Evolutionary conservation across 1,139 yeast genomes (phyloP), one percentile per base, ranked within the genome.

Genomic region (Geotrichum macrosporum): DNA sequence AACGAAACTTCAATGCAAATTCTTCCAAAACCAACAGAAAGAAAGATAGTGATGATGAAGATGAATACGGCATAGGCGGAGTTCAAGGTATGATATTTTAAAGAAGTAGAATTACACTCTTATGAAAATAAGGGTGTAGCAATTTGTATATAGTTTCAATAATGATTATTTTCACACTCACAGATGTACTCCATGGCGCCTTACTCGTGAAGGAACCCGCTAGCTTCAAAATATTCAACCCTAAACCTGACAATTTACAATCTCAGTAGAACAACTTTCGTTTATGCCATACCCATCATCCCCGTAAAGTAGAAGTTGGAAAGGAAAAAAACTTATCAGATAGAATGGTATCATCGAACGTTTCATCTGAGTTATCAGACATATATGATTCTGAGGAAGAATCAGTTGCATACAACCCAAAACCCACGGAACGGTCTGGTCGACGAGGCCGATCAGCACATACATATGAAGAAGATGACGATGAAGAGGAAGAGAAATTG

Each of bases 361-460:
- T 55, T 15, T 49, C 55, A n/a, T 55, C 58, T n/a, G 58, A 55
- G 22, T 38, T 55, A 20, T 56, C 59, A 3, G 60, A 56, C 8
- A 33, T 43, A 18, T 53, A 57, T 4, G 51, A 48, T 16, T 38
- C 40, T 15, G 30, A 39, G 9, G 38, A 20, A 29, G 50, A 24
- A 21, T 6, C 32, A 10, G 26, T 4, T 10, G 8, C 35, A 3
- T 39, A 30, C 20, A 21, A 13, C 10, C 35, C 35, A 12, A 30
- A 30, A 20, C 42, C 42, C 13, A 21, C 31, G 29, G 44, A 19
- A 19, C 9, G 33, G 38, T 27, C 44, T 30, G 20, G 30, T 20
- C 34, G 41, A 18, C 21, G 39, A 27, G 29, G 35, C 22, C 37
- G 38, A 13, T 13, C 24, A 10, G 20, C 15, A 16, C 46, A 35